Evolutionary conservation across 257 asterid species (phyloP).

Genomic region (Nicotiana paniculata): DNA sequence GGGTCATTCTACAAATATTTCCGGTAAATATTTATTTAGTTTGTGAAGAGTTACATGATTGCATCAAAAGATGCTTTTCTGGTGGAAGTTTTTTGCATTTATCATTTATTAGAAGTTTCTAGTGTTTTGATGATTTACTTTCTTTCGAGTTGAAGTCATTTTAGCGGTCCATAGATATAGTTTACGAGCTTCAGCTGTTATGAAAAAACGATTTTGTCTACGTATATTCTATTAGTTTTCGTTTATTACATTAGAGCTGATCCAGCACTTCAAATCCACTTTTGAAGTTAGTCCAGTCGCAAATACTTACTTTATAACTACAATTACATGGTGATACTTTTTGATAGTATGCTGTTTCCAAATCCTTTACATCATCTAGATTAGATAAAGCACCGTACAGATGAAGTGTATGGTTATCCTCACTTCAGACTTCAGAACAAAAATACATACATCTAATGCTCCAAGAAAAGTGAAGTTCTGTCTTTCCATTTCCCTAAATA

Average conservation of each 20-base stretch:
- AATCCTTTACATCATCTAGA: too few relatives aligned
- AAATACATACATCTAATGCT: too few relatives aligned
- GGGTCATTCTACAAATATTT: slow-evolving; percentile 33
- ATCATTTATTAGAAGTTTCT: background rate
- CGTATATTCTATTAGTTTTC: background rate
- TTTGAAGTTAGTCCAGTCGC: too few relatives aligned
- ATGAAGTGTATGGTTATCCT: too few relatives aligned
- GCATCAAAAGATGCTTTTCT: background rate
- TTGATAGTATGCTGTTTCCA: too few relatives aligned
- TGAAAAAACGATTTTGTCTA: background rate
- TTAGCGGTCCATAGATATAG: background rate
- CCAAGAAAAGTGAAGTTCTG: too few relatives aligned
- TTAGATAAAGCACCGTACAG: too few relatives aligned
- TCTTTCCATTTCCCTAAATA: too few relatives aligned
- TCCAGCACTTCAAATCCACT: background rate
- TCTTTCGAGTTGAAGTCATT: background rate
- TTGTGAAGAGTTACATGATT: background rate
- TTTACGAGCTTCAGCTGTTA: background rate
- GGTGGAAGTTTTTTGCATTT: background rate
- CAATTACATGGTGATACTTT: too few relatives aligned
- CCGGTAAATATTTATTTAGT: slow-evolving; percentile 26
- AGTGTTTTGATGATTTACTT: background rate
- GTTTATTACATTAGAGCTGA: background rate
- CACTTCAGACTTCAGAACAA: too few relatives aligned
- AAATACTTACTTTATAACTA: too few relatives aligned